These are phyloP conservation scores for Taiwanofungus camphoratus DNA, from an alignment of 1,284 basidiomycete species.

Conservation along the genomic window DNA sequence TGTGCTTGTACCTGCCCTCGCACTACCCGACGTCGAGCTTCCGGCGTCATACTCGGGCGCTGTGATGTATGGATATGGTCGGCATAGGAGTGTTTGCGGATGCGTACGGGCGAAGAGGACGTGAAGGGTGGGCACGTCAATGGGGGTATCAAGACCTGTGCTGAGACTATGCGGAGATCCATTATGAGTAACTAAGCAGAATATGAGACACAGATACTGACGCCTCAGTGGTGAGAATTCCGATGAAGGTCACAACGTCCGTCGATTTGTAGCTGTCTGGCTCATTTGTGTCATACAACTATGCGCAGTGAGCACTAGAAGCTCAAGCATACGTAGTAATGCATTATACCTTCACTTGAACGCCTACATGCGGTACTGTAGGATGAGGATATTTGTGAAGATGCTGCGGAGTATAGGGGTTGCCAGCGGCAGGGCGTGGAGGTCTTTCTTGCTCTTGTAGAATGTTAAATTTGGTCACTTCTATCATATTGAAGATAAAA, in stretches of 20 bases:
- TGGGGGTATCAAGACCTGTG: conserved; percentile 27
- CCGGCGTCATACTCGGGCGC: conserved; percentile 7
- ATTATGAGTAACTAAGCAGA: conserved; percentile 2
- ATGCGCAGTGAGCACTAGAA: neutral
- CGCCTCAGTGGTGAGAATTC: conserved; percentile 61
- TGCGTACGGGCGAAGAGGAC: conserved; percentile 50
- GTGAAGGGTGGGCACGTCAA: conserved; percentile 60
- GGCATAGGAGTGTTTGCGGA: conserved; percentile 33
- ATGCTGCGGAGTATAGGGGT: conserved; percentile 25
- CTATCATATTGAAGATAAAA: neutral
- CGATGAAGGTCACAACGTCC: conserved; percentile 60
- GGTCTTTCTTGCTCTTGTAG: conserved; percentile 5
- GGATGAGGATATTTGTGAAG: conserved; percentile 63
- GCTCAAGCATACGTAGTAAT: neutral
- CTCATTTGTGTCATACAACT: conserved; percentile 51
- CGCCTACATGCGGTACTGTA: conserved; percentile 49
- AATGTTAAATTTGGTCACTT: conserved; percentile 2
- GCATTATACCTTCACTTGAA: conserved; percentile 68
- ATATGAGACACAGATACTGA: conserved; percentile 29
- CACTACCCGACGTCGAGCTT: conserved; percentile 1
- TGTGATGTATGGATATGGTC: conserved; percentile 27
- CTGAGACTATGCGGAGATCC: conserved; percentile 19
- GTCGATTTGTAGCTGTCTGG: conserved; percentile 48
- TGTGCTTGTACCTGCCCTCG: conserved; percentile 5
- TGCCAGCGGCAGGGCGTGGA: conserved; percentile 3